Percentiles rank a stretch among this genome's conserved stretches.
These are phyloP conservation scores for Amorphotheca resinae DNA, from an alignment of 495 filamentous ascomycete species.

Conservation along the genomic window DNA sequence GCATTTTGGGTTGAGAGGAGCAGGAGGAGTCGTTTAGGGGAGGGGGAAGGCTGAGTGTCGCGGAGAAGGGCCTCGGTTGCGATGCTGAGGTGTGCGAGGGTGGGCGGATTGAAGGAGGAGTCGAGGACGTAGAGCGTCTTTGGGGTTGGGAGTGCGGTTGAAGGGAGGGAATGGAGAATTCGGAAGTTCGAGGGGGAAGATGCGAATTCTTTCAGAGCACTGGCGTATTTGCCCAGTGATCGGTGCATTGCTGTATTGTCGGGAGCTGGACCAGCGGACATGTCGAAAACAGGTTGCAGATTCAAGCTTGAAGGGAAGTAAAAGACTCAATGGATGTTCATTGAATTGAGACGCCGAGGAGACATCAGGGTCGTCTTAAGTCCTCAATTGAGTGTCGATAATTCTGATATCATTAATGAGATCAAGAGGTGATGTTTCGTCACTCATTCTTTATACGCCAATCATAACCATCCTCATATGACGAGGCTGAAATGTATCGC, in stretches of 20 bases:
- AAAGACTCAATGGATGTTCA: no score
- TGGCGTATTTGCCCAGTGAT: slow-evolving; percentile 10
- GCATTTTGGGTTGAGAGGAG: slow-evolving; percentile 86
- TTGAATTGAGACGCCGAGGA: no score
- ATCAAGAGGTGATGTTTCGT: no score
- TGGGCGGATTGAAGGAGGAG: slow-evolving; percentile 92
- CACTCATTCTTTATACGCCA: no score
- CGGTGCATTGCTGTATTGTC: slow-evolving; percentile 1
- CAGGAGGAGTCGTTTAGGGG: slow-evolving; percentile 53
- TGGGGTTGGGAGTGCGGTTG: slow-evolving; percentile 7
- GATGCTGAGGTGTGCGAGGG: slow-evolving; percentile 68
- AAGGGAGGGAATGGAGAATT: slow-evolving; percentile 12
- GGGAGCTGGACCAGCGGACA: no score
- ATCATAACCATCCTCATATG: no score
- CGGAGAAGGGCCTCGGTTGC: slow-evolving; percentile 50
- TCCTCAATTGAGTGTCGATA: no score
- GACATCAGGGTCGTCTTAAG: no score
- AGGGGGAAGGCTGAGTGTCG: slow-evolving; percentile 16
- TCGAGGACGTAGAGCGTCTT: slow-evolving; percentile 68
- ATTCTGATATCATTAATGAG: no score
- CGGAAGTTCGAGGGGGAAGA: slow-evolving; percentile 14
- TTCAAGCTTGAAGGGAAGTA: no score
- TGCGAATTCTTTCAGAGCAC: slow-evolving; percentile 12
- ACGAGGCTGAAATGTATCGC: no score
- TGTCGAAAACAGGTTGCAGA: background rate